A percentile compares a stretch with the other conserved stretches of the same genome.
These are phyloP conservation scores for Cladophialophora yegresii DNA, from an alignment of 2,329 filamentous ascomycete genomes.

Conservation along the genomic window DNA sequence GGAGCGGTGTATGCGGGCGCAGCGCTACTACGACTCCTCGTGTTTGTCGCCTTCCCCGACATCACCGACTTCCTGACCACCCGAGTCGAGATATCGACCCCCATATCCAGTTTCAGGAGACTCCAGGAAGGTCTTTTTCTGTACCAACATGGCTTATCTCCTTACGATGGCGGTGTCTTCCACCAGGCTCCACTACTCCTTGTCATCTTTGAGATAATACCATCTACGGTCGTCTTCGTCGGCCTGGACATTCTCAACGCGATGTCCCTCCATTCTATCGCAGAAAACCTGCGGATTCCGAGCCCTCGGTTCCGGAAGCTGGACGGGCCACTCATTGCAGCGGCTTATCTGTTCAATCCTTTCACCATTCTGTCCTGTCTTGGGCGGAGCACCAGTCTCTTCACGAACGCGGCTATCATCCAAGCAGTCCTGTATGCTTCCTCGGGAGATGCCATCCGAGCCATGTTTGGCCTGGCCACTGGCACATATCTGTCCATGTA, in stretches of 20 bases:
- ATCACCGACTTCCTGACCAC: conserved; percentile 83
- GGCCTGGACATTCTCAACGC: conserved; percentile 79
- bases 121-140: conserved; percentile 96
- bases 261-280: conserved; percentile 74
- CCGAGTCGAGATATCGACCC: conserved; percentile 94
- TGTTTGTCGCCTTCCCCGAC: conserved; percentile 78
- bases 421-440: conserved; percentile 80
- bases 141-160: conserved; percentile 93
- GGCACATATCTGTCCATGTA: conserved; percentile 92
- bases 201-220: conserved; percentile 86
- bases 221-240: conserved; percentile 80
- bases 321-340: conserved; percentile 29
- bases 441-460: conserved; percentile 68
- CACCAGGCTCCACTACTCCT: conserved; percentile 86
- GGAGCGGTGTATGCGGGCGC: conserved; percentile 72
- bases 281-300: conserved; percentile 43
- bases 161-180: conserved; percentile 89
- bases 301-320: conserved; percentile 32
- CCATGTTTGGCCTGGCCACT: conserved; percentile 81
- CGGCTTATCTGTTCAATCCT: conserved; percentile 87
- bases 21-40: conserved; percentile 72
- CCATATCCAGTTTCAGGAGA: conserved; percentile 97
- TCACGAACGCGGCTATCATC: conserved; percentile 85
- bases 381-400: conserved; percentile 82
- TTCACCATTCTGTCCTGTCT: conserved; percentile 91